A percentile compares a stretch with the other conserved stretches of the same genome.
Conservation (phyloP, 805 yeast genomes). For the Suhomyces emberorum region DNA sequence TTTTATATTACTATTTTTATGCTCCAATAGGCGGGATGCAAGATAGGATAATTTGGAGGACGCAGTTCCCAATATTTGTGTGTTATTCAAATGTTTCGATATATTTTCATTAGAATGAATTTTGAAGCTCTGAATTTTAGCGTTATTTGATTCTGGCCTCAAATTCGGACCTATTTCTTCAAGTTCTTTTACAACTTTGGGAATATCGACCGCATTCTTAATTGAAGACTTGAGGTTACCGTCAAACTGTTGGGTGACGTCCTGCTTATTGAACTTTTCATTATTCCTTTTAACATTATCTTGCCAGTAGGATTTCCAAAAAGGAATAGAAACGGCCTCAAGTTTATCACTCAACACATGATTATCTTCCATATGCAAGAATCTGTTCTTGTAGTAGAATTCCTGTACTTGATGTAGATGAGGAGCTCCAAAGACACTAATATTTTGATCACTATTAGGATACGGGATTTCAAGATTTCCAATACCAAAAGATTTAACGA, state of each 20-base stretch:
- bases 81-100: conserved; percentile 7
- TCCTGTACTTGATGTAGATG: conserved; percentile 51
- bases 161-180: conserved; percentile 3
- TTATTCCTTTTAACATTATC: conserved; percentile 33
- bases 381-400: conserved; percentile 52
- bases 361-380: conserved; percentile 28
- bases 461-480: conserved; percentile 30
- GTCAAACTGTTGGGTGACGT: conserved; percentile 14
- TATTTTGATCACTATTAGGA: neutral
- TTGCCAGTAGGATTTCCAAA: conserved; percentile 57
- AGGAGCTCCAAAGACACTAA: conserved; percentile 57
- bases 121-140: neutral
- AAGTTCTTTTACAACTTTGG: conserved; percentile 6
- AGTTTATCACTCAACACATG: conserved; percentile 31
- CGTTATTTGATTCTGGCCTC: neutral
- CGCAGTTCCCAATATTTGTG: conserved; percentile 55
- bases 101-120: neutral
- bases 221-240: conserved; percentile 5
- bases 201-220: conserved; percentile 14
- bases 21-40: conserved; percentile 50
- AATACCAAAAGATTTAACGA: conserved; percentile 41
- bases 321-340: conserved; percentile 32
- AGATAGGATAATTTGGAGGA: conserved; percentile 64
- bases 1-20: conserved; percentile 46
- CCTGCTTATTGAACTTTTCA: conserved; percentile 37